phyloP scores from a whole-genome alignment of 2,329 filamentous ascomycete species.

The Pyrenochaeta sp. region DNA sequence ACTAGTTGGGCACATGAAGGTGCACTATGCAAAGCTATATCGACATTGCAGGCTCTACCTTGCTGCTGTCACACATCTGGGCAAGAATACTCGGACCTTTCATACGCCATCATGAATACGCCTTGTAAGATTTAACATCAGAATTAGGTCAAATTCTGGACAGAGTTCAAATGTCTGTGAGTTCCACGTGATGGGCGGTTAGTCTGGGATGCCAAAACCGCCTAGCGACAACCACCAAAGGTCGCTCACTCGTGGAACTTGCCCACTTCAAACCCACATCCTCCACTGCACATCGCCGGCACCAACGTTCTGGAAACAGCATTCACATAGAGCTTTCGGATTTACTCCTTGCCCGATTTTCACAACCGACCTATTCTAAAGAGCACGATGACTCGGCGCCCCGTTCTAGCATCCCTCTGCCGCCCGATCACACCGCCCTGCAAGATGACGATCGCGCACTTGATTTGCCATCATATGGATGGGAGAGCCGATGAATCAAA shows the following conservation, averaged over 20 bases:
- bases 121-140: too few species aligned
- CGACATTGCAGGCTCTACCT: background rate
- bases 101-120: too few species aligned
- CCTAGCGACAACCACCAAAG: constrained; percentile 23
- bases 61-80: too few species aligned
- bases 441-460: constrained; percentile 4
- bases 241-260: constrained; percentile 16
- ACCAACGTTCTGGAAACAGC: background rate
- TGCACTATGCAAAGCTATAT: background rate
- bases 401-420: constrained; percentile 31
- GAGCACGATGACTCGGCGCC: constrained; percentile 11
- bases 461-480: background rate
- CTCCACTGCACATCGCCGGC: constrained; percentile 7
- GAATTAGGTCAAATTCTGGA: too few species aligned
- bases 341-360: background rate
- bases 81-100: too few species aligned
- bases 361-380: background rate
- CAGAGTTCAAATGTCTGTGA: too few species aligned
- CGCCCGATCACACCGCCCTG: constrained; percentile 13
- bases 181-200: constrained; percentile 19
- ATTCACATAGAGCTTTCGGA: background rate
- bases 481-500: background rate
- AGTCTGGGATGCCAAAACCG: constrained; percentile 7
- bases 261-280: constrained; percentile 17
- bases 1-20: background rate